Percentiles rank a stretch among this genome's conserved stretches.
These are phyloP conservation scores for Verticillium zaregamsianum DNA, from an alignment of 2,329 filamentous ascomycete genomes.

Conservation along the genomic window DNA sequence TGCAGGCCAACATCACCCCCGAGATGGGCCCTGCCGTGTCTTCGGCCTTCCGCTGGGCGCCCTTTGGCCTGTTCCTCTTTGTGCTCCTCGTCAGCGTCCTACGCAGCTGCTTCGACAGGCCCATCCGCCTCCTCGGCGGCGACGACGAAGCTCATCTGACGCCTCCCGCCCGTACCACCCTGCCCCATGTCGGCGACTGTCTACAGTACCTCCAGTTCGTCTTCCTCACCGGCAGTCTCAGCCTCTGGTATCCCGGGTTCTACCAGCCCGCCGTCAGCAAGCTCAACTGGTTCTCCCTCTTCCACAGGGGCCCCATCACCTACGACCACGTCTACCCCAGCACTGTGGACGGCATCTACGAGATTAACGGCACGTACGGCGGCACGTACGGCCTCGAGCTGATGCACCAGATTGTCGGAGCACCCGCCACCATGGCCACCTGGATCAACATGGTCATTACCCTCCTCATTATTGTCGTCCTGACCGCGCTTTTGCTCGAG, in stretches of 20 bases:
- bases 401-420: constrained; percentile 65
- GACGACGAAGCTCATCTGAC: constrained; percentile 1
- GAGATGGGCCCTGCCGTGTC: constrained; percentile 3
- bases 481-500: constrained; percentile 44
- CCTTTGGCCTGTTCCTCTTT: constrained; percentile 13
- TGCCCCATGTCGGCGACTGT: constrained; percentile 42
- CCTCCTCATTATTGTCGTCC: constrained; percentile 51
- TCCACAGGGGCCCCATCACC: constrained; percentile 42
- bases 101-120: background rate
- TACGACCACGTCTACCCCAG: constrained; percentile 19
- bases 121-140: constrained; percentile 2
- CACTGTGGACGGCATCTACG: constrained; percentile 55
- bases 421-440: constrained; percentile 56
- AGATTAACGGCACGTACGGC: constrained; percentile 59
- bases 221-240: constrained; percentile 65
- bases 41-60: constrained; percentile 9
- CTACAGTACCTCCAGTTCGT: constrained; percentile 74
- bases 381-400: constrained; percentile 54
- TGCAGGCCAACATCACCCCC: constrained; percentile 14
- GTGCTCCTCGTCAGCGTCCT: constrained; percentile 10
- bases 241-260: constrained; percentile 69
- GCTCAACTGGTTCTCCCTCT: constrained; percentile 62
- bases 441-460: constrained; percentile 69
- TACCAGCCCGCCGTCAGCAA: constrained; percentile 67
- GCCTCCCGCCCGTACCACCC: constrained; percentile 4